Evolutionary conservation across 2,329 filamentous ascomycete species (phyloP), one percentile per base, ranked within the genome.

Genomic region (Apiospora phragmitis): DNA sequence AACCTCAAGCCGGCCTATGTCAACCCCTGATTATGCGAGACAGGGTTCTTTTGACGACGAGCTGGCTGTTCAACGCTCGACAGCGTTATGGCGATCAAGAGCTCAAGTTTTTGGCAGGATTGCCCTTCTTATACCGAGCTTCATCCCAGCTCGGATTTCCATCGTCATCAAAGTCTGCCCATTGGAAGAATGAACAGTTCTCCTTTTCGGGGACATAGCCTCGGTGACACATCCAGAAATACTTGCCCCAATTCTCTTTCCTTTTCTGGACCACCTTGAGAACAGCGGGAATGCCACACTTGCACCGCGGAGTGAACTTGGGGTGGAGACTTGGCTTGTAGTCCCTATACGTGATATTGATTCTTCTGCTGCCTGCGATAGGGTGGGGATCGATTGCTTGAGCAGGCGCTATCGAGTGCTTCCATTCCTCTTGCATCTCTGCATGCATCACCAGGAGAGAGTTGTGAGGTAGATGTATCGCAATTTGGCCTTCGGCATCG

Each of bases 401-500:
- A 0, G 93, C 91, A 0, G 94, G 93, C 0, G 90, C 86, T 59
- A 99, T 93, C 74, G 89, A 89, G 80, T 99, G 96, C 80, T 98
- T 98, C 94, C 94, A 98, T 78, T 93, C 92, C 78, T 98, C 95
- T 78, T 98, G 95, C 94, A 97, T 98, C 79, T 97, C 94, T 0
- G 95, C 95, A 77, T 98, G 95, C 96, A 99, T 98, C 12, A 98
- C 86, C 0, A 99, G 86, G 0, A 98, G 87, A 0, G 94, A 97
- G 80, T 98, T 98, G 81, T 98, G 96, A 0, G 95, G 95, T 0
- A 98, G 89, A 76, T 98, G 94, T 59, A 98, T 96, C 0, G 94
- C 91, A 71, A 98, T 95, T 79, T 97, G 95, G 4, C 95, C 95
- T 77, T 93, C 90, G 0, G 88, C 86, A 73, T 96, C 92, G 1